phyloP scores from a whole-genome alignment of 768 basidiomycete genomes.

The Boletus subcaerulescens region DNA sequence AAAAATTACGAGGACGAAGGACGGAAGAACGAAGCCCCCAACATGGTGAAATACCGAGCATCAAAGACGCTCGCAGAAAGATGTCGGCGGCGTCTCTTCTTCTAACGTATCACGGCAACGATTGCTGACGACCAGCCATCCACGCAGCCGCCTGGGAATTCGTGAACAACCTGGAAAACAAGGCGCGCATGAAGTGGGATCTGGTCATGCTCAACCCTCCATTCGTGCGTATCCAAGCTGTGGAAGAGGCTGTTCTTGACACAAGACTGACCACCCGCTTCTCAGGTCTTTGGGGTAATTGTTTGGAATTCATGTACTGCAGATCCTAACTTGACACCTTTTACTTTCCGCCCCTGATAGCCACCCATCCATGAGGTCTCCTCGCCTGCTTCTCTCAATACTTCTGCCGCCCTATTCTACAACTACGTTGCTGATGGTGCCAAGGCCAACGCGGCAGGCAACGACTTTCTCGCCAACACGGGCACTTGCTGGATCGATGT shows the following conservation, averaged over 20 bases:
- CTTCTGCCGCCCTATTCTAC: conserved; percentile 37
- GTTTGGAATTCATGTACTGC: background rate
- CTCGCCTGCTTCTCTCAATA: conserved; percentile 36
- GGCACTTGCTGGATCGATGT: conserved; percentile 47
- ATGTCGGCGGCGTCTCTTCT: conserved; percentile 29
- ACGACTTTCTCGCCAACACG: conserved; percentile 22
- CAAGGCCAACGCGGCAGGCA: conserved; percentile 20
- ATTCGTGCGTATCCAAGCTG: conserved; percentile 21
- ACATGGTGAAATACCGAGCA: conserved; percentile 47
- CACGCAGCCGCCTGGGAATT: conserved; percentile 49
- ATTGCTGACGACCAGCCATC: background rate
- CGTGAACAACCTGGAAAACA: conserved; percentile 28
- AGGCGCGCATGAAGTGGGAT: conserved; percentile 36
- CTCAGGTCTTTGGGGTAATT: conserved; percentile 31
- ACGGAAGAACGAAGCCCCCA: conserved; percentile 34
- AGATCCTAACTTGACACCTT: background rate
- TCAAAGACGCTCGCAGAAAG: conserved; percentile 67
- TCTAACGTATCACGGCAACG: background rate
- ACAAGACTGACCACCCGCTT: background rate
- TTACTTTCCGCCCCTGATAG: conserved; percentile 14
- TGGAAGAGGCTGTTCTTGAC: too few species aligned
- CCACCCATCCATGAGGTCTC: conserved; percentile 43
- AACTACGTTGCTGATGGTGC: conserved; percentile 27
- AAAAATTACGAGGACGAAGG: conserved; percentile 48
- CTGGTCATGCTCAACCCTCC: conserved; percentile 41